Percentiles rank a stretch among this genome's conserved stretches.
phyloP scores from a whole-genome alignment of 2,329 filamentous ascomycete genomes.

The Aspergillus calidoustus region DNA sequence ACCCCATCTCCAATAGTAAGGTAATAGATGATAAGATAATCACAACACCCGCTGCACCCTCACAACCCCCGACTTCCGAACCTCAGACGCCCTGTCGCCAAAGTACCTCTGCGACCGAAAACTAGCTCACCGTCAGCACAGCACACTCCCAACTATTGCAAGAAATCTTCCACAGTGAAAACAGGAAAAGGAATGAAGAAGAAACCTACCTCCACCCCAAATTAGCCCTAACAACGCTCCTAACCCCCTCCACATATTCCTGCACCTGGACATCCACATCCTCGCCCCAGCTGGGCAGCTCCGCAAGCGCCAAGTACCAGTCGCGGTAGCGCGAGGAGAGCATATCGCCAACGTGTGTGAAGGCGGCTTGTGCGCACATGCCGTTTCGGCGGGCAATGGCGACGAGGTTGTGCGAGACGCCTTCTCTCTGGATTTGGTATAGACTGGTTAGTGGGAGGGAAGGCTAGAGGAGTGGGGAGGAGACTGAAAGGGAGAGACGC shows the following conservation, averaged over 20 bases:
- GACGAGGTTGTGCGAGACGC: conserved; percentile 29
- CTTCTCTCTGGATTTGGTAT: conserved; percentile 21
- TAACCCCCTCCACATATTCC: conserved; percentile 28
- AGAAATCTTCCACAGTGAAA: background rate
- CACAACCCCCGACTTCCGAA: conserved; percentile 19
- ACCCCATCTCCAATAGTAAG: background rate
- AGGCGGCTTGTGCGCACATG: conserved; percentile 29
- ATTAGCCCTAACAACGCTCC: conserved; percentile 30
- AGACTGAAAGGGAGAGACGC: background rate
- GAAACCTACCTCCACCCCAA: conserved; percentile 30
- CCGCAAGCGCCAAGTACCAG: conserved; percentile 31
- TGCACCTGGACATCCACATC: conserved; percentile 29
- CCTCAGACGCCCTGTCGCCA: conserved; percentile 22
- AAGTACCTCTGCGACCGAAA: conserved; percentile 30
- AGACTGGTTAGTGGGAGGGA: background rate
- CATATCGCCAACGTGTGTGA: conserved; percentile 27
- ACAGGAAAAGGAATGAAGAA: background rate
- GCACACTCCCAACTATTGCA: no score
- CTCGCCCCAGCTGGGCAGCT: conserved; percentile 31
- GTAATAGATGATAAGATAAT: background rate
- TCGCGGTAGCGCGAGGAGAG: conserved; percentile 27
- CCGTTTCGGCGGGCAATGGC: conserved; percentile 24
- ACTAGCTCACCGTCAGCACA: conserved; percentile 10
- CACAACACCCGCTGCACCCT: conserved; percentile 1
- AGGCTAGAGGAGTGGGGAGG: background rate